phyloP scores from a whole-genome alignment of 345 rosid species.

The Salix suchowensis region DNA sequence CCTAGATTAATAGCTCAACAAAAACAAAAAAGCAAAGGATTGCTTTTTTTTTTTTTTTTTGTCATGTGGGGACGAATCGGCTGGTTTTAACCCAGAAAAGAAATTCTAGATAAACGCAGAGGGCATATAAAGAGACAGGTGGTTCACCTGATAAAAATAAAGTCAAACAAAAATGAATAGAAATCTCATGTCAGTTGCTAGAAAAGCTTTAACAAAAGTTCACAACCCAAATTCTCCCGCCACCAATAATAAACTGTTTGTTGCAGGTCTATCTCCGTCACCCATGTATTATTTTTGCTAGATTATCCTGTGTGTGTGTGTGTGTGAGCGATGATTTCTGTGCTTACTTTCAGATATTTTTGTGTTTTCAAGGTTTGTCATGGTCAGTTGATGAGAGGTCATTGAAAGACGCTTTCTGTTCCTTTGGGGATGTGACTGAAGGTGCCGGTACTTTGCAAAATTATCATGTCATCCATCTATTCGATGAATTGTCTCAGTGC shows the following conservation, averaged over 20 bases:
- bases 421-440: conserved; percentile 61
- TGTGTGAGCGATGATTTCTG: background rate
- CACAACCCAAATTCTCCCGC: conserved; percentile 19
- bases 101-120: background rate
- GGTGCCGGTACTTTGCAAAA: conserved; percentile 27
- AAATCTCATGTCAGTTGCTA: conserved; percentile 13
- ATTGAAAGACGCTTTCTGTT: conserved; percentile 69
- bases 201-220: conserved; percentile 12
- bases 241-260: conserved; percentile 55
- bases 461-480: conserved; percentile 23
- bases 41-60: no score
- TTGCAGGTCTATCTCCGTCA: conserved; percentile 42
- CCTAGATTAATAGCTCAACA: background rate
- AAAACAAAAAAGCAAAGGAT: background rate
- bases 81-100: background rate
- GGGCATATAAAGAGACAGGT: background rate
- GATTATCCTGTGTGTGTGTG: background rate
- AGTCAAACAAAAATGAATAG: conserved; percentile 15
- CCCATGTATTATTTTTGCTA: background rate
- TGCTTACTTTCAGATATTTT: background rate
- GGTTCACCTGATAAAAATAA: background rate
- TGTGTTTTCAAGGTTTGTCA: conserved; percentile 53
- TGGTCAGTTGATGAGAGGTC: conserved; percentile 79
- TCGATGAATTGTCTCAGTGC: conserved; percentile 50
- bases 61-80: background rate